phyloP scores from a whole-genome alignment of 2,329 filamentous ascomycete species.

The Fusarium oligoseptatum region DNA sequence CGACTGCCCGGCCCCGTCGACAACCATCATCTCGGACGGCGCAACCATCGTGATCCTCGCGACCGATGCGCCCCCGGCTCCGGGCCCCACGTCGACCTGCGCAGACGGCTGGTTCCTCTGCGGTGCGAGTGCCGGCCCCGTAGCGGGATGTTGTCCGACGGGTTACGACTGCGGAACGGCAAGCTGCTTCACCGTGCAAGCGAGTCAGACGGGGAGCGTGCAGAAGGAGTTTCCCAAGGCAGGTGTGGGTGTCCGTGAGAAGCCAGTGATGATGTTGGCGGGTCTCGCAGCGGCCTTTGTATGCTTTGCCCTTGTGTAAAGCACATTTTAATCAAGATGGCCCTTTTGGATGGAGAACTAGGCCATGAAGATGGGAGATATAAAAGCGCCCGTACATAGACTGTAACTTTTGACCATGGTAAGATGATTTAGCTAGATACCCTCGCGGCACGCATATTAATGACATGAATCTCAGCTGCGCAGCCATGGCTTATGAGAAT shows the following conservation, averaged over 20 bases:
- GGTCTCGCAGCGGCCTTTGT: conserved; percentile 10
- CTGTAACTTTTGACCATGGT: conserved; percentile 15
- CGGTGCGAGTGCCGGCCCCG: conserved; percentile 66
- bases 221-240: conserved; percentile 64
- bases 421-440: conserved; percentile 27
- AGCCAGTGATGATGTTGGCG: conserved; percentile 24
- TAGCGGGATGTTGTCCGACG: conserved; percentile 86
- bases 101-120: conserved; percentile 85
- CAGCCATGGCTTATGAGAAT: background rate
- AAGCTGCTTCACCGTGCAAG: conserved; percentile 74
- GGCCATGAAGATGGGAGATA: background rate
- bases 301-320: conserved; percentile 19
- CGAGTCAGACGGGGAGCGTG: conserved; percentile 67
- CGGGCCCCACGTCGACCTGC: conserved; percentile 65
- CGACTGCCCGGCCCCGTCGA: conserved; percentile 76
- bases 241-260: conserved; percentile 1
- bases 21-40: conserved; percentile 76
- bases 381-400: conserved; percentile 20
- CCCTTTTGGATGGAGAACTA: conserved; percentile 13
- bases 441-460: conserved; percentile 9
- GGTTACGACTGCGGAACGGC: conserved; percentile 80
- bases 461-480: background rate
- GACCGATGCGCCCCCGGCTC: conserved; percentile 59
- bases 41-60: conserved; percentile 78
- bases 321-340: background rate